Percentiles rank a stretch among this genome's conserved stretches.
phyloP scores from a whole-genome alignment of 2,329 filamentous ascomycete species.

The Alternaria sp. region DNA sequence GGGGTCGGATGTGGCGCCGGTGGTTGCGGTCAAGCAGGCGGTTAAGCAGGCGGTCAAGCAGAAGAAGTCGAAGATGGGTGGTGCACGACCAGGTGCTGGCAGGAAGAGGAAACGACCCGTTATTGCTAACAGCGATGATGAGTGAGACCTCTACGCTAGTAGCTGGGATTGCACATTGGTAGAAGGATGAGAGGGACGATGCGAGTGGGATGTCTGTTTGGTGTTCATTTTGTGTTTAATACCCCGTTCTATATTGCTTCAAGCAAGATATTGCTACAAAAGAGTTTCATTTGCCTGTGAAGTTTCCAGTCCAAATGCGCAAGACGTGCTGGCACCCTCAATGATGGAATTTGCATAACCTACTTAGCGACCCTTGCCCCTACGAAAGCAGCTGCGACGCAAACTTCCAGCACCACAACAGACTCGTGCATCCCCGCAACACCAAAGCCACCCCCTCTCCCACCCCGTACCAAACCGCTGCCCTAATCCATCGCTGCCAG shows the following conservation, averaged over 20 bases:
- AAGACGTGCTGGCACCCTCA: neutral
- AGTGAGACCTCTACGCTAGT: constrained; percentile 4
- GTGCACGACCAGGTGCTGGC: constrained; percentile 7
- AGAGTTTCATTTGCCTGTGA: neutral
- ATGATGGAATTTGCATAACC: neutral
- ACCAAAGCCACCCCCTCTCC: neutral
- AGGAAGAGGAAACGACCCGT: constrained; percentile 23
- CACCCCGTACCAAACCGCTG: neutral
- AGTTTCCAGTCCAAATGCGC: neutral
- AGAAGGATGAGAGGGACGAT: neutral
- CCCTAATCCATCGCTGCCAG: neutral
- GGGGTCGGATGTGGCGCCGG: neutral
- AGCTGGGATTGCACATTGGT: neutral
- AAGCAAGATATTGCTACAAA: neutral
- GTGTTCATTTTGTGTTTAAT: neutral
- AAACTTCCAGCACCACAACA: neutral
- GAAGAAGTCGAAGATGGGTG: constrained; percentile 9
- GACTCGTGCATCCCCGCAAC: neutral
- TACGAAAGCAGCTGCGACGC: neutral
- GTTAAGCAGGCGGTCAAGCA: neutral
- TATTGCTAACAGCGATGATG: constrained; percentile 19
- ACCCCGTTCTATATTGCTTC: neutral
- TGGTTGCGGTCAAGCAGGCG: constrained; percentile 1
- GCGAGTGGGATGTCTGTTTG: neutral
- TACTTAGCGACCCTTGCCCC: neutral